Percentiles rank a stretch among this genome's conserved stretches.
Evolutionary conservation across 495 filamentous ascomycete species (phyloP).

Genomic region (Neurospora sp.): DNA sequence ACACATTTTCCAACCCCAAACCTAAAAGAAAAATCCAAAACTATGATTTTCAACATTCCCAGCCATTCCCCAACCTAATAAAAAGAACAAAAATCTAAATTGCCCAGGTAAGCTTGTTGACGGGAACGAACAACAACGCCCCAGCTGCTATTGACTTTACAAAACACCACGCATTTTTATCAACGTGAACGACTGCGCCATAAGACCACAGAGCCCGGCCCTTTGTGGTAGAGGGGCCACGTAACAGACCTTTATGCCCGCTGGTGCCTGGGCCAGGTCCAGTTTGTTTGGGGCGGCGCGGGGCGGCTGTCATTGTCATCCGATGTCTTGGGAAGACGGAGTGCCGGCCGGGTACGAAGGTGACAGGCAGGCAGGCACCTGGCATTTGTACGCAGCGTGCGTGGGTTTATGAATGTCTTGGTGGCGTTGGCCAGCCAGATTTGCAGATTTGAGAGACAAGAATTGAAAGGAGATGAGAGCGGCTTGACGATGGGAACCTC

Average conservation of each 20-base stretch:
- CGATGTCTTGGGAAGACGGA: background rate
- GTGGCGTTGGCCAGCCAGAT: background rate
- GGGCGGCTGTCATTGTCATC: background rate
- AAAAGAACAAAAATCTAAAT: background rate
- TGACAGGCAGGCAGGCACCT: background rate
- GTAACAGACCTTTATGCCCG: background rate
- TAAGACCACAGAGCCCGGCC: background rate
- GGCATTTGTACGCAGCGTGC: background rate
- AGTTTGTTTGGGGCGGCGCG: background rate
- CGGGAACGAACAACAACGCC: background rate
- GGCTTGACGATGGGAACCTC: background rate
- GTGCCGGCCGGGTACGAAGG: background rate
- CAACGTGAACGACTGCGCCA: background rate
- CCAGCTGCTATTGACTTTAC: too few relatives aligned
- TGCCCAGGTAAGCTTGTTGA: background rate
- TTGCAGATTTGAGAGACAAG: background rate
- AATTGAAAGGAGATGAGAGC: background rate
- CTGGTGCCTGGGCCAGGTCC: background rate
- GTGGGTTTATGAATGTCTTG: background rate
- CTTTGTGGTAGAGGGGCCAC: background rate
- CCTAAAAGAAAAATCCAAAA: background rate
- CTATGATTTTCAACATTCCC: background rate
- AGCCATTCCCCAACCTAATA: background rate
- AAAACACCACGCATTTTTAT: too few relatives aligned
- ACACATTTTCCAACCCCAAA: background rate